phyloP scores from a whole-genome alignment of 2,329 filamentous ascomycete species.

The Penicillium sp. region DNA sequence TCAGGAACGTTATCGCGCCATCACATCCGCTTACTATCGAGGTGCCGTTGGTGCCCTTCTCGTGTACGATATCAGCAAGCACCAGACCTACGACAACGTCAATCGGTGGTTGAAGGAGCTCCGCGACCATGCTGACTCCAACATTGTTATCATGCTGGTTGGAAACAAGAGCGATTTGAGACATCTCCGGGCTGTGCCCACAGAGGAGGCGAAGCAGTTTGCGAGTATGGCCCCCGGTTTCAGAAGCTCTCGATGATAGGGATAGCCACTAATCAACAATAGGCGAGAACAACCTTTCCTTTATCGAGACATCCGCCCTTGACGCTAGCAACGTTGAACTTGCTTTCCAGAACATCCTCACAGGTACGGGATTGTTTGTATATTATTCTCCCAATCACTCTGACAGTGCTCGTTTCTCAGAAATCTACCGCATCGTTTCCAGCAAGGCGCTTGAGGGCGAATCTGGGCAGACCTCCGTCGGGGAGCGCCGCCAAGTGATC shows the following conservation, averaged over 20 bases:
- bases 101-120: constrained; percentile 99
- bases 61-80: constrained; percentile 99
- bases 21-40: constrained; percentile 98
- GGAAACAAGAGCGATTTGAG: constrained; percentile 99
- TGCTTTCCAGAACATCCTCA: constrained; percentile 99
- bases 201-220: constrained; percentile 97
- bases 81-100: constrained; percentile 99
- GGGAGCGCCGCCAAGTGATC: constrained; percentile 77
- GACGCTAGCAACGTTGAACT: constrained; percentile 99
- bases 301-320: constrained; percentile 98
- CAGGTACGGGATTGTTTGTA: constrained; percentile 65
- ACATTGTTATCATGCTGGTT: constrained; percentile 99
- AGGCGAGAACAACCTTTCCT: constrained; percentile 98
- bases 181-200: constrained; percentile 94
- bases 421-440: constrained; percentile 99
- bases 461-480: constrained; percentile 76
- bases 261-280: constrained; percentile 29
- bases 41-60: constrained; percentile 96
- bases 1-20: constrained; percentile 98
- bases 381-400: background rate
- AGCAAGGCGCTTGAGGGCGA: constrained; percentile 96
- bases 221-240: constrained; percentile 69
- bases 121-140: constrained; percentile 95
- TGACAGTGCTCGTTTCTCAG: constrained; percentile 52
- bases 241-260: background rate